Evolutionary conservation across 2,329 filamentous ascomycete genomes (phyloP), one percentile per base, ranked within the genome.

Genomic region (Aspergillus japonicus): DNA sequence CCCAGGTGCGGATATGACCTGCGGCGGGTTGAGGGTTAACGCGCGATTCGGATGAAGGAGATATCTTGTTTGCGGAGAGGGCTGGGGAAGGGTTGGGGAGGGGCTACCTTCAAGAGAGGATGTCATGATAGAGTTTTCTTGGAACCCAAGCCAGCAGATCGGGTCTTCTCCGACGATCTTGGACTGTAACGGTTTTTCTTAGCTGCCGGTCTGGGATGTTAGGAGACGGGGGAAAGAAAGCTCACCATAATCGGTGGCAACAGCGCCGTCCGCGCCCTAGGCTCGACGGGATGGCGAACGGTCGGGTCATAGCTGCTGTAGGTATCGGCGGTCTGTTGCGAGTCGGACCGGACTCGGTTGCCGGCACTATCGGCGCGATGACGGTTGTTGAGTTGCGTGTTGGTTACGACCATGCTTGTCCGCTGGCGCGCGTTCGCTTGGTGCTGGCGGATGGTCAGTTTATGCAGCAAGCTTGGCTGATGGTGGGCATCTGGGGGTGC

Each of bases 51-150:
- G 49, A 60, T 50, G 44, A 53, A 52, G 57, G 31, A 48, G 42
- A 52, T 29, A 29, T 1, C 7, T 3, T 29, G 1, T 29, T 29
- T 29, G 26, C 26, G 26, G 7, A 10, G 7, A 10, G 26, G 8
- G 26, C 8, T 29, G 26, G 35, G 50, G 56, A 23, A 52, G 57
- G 31, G 5, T 21, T 35, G 12, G 23, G 56, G 67, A 60, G 53
- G 47, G 59, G 88, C 76, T 81, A 96, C 94, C 94, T 78, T 88
- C 90, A 72, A 92, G 90, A 78, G 92, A 97, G 66, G 91, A 92
- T 39, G 92, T 97, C 71, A 98, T 88, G 66, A 99, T 96, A 64
- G 89, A 89, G 69, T 96, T 89, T 73, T 97, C 89, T 57, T 94
- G 93, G 69, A 99, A 99, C n/a, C 88, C 90, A 44, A 99, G 78